These are phyloP conservation scores for Phialophora macrospora DNA, from an alignment of 2,329 filamentous ascomycete genomes.

Conservation along the genomic window DNA sequence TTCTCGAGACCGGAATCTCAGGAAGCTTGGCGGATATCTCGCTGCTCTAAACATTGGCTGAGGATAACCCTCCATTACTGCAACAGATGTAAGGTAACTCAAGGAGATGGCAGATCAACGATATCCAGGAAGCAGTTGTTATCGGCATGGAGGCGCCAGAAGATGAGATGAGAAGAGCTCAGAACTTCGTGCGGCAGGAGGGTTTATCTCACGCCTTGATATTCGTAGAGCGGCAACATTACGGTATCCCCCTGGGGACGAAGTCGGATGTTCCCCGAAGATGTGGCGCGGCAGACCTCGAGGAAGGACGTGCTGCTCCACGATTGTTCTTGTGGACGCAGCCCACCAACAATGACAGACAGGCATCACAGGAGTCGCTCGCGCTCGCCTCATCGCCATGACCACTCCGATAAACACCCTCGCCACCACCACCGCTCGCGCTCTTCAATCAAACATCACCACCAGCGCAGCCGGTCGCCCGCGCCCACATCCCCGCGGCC, in stretches of 20 bases:
- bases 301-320: constrained; percentile 6
- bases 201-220: not conserved
- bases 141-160: no score
- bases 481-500: not conserved
- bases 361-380: constrained; percentile 26
- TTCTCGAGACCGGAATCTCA: not conserved
- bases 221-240: not conserved
- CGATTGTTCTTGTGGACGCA: not conserved
- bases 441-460: not conserved
- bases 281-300: not conserved
- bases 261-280: not conserved
- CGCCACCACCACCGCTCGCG: constrained; percentile 10
- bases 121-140: no score
- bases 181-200: no score
- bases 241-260: not conserved
- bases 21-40: not conserved
- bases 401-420: constrained; percentile 17
- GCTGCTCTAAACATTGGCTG: not conserved
- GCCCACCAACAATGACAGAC: constrained; percentile 13
- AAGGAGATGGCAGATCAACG: no score
- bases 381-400: constrained; percentile 31
- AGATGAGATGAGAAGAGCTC: not conserved
- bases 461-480: not conserved
- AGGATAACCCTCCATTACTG: no score
- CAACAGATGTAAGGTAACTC: no score